Base-by-base conservation (phyloP, 345 rosid species). In the Melaleuca quinquenervia region DNA sequence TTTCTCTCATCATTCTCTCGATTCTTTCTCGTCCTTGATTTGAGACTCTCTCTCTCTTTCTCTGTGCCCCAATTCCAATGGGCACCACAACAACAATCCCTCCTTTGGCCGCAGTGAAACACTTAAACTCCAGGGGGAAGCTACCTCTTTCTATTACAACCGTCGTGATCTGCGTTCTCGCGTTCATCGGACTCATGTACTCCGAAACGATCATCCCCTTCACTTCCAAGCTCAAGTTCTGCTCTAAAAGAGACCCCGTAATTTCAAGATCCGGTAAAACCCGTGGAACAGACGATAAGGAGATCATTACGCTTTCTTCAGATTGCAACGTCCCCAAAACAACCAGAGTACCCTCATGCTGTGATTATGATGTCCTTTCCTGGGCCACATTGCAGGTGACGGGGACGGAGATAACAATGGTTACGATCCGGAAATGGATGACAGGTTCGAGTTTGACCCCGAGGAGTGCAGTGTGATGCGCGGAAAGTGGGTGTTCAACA, bases 401-500 rank as follows among this genome's bases (percentile, higher is more conserved):
- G 82, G 82, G 88, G 32, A 14, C 51, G 89, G 87, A 84, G 88
- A 90, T 58, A 91, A 89, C 20, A 87, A 86, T 44, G 20, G 83
- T 21, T 88, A 86, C 85, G 86, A 85, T 60, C 56, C 90, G 2
- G 95, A 93, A 52, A 82, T 94, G 16, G 98, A 96, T 83, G 98
- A 97, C 52, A 92, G 94, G 90, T 96, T 95, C 55, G 98, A 97
- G 83, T 97, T 95, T 52, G 97, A 97, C 85, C 93, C 96, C 1
- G 98, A 96, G 87, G 98, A 97, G 82, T 97, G 98, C 88, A 90
- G 91, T 44, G 93, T 97, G 21, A 93, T 90, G 27, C 88, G 88
- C 3, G 99, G 99, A 48, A 95, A 93, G 84, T 97, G 98, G 99
- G 95, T 93, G 75, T 96, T 90, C 86, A 94, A 95, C 87, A 89